phyloP scores from a whole-genome alignment of 169 alveolate genomes.

The Plasmodium cynomolgi region DNA sequence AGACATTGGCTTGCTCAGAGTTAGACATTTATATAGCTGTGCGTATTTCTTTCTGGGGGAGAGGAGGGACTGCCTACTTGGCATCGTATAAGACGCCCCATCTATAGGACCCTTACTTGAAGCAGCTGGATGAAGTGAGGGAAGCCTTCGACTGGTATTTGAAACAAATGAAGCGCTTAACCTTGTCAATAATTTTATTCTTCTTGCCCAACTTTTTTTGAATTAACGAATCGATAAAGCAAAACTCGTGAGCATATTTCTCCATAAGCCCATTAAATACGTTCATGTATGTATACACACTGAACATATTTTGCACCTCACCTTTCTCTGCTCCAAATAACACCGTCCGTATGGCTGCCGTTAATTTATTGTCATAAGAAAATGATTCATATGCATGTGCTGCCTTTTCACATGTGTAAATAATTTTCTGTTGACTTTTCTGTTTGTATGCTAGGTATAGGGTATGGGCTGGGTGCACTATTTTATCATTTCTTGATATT shows the following conservation, averaged over 20 bases:
- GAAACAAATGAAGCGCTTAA: constrained; percentile 26
- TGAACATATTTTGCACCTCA: background rate
- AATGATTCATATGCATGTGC: constrained; percentile 42
- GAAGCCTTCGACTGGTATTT: constrained; percentile 32
- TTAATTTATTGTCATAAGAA: constrained; percentile 54
- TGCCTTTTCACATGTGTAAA: constrained; percentile 44
- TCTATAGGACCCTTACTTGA: constrained; percentile 1
- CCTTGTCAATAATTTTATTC: constrained; percentile 32
- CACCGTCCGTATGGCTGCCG: constrained; percentile 32
- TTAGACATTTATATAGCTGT: no score
- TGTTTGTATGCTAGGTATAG: constrained; percentile 70
- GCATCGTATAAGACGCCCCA: background rate
- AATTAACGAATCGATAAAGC: constrained; percentile 37
- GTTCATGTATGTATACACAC: constrained; percentile 11
- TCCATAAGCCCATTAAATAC: constrained; percentile 28
- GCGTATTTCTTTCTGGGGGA: no score
- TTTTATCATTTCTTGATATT: constrained; percentile 41
- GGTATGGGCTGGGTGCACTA: constrained; percentile 62
- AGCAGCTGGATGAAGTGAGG: constrained; percentile 24
- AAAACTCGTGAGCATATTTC: constrained; percentile 38
- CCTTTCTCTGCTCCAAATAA: constrained; percentile 6
- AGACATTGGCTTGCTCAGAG: no score
- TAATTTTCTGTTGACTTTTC: constrained; percentile 21
- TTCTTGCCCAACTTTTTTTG: constrained; percentile 23
- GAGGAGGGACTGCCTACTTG: no score